A percentile compares a stretch with the other conserved stretches of the same genome.
These are phyloP conservation scores for Xerocomellus dryophilus DNA, from an alignment of 768 basidiomycete genomes.

Conservation along the genomic window DNA sequence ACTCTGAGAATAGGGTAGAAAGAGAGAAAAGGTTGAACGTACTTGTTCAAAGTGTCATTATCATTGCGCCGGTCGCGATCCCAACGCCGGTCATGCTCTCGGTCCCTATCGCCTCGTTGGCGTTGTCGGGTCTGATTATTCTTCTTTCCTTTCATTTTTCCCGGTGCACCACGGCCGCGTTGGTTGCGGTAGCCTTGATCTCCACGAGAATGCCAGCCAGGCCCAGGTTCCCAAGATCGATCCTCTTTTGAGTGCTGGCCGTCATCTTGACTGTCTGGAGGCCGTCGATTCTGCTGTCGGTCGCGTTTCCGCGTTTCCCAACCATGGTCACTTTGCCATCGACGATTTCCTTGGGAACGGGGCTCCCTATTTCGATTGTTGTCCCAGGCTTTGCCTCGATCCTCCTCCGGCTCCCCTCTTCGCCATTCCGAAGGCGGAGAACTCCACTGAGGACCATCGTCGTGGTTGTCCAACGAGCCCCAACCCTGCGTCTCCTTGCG, in stretches of 20 bases:
- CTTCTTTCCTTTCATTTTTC: conserved; percentile 37
- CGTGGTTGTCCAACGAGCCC: conserved; percentile 40
- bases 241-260: conserved; percentile 38
- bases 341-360: conserved; percentile 28
- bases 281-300: conserved; percentile 40
- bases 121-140: conserved; percentile 34
- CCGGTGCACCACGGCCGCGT: conserved; percentile 37
- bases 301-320: conserved; percentile 54
- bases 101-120: conserved; percentile 29
- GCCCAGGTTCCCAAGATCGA: conserved; percentile 71
- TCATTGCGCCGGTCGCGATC: conserved; percentile 49
- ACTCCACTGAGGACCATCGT: conserved; percentile 38
- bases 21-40: conserved; percentile 26
- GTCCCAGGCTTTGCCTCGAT: conserved; percentile 36
- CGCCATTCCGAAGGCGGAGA: conserved; percentile 47
- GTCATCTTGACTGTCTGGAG: conserved; percentile 27
- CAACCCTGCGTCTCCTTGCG: conserved; percentile 48
- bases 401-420: conserved; percentile 36
- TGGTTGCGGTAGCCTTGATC: conserved; percentile 39
- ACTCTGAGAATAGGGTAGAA: conserved; percentile 6
- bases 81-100: conserved; percentile 27
- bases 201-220: conserved; percentile 56
- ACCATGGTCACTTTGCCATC: conserved; percentile 40
- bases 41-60: conserved; percentile 77
- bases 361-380: conserved; percentile 38